Conservation (phyloP, 805 yeast genomes). For the Ogataea salicorniae region DNA sequence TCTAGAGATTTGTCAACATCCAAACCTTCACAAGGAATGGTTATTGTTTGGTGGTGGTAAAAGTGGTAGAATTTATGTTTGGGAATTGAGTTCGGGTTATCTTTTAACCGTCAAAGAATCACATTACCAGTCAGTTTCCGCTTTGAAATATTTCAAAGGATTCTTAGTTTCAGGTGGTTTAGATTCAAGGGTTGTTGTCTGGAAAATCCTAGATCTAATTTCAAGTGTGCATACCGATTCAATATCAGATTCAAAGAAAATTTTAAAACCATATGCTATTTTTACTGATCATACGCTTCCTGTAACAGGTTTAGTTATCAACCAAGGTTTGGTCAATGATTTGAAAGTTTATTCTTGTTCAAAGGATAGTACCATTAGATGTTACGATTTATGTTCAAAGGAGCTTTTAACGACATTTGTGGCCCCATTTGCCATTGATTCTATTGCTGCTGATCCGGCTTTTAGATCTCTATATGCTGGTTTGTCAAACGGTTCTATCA, state of each 20-base stretch:
- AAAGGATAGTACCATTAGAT: conserved; percentile 66
- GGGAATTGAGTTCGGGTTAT: conserved; percentile 81
- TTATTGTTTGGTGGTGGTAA: conserved; percentile 67
- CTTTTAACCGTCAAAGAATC: conserved; percentile 69
- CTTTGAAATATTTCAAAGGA: conserved; percentile 57
- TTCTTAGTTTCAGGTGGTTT: conserved; percentile 70
- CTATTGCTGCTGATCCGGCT: conserved; percentile 70
- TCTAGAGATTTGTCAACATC: conserved; percentile 40
- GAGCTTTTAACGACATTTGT: conserved; percentile 65
- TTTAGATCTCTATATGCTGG: conserved; percentile 74
- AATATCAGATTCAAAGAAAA: conserved; percentile 24
- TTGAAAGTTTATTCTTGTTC: conserved; percentile 65
- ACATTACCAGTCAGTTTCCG: conserved; percentile 74
- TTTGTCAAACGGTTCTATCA: conserved; percentile 53
- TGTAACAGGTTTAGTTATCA: conserved; percentile 37
- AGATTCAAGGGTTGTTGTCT: conserved; percentile 74
- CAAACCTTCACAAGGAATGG: conserved; percentile 33
- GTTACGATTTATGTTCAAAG: conserved; percentile 50
- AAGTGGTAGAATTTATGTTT: conserved; percentile 73
- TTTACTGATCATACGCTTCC: conserved; percentile 56
- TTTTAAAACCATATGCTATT: conserved; percentile 51
- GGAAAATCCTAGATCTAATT: conserved; percentile 64
- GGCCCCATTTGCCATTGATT: conserved; percentile 50
- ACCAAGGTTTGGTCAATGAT: conserved; percentile 52
- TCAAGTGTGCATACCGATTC: conserved; percentile 21